Percentiles rank a stretch among this genome's conserved stretches.
Evolutionary conservation across 192 early-diverging fungal genomes (phyloP).

Genomic region (Gaertneriomyces sp.): DNA sequence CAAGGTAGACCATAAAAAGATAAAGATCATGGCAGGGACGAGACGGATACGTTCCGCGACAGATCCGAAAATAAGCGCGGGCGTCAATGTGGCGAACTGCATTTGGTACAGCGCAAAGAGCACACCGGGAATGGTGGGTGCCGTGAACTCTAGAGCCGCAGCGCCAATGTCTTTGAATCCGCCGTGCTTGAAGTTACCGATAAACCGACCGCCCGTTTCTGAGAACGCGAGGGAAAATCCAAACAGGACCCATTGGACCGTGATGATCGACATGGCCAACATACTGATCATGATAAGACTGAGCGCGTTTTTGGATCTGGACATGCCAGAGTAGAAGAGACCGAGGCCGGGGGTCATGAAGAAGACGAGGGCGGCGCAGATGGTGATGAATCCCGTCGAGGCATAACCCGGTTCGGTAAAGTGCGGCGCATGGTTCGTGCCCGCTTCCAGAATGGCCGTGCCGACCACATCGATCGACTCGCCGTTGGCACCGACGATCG

Average conservation of each 20-base stretch:
- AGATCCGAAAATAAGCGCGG: constrained; percentile 85
- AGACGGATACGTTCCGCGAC: constrained; percentile 86
- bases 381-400: constrained; percentile 57
- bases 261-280: constrained; percentile 74
- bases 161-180: constrained; percentile 63
- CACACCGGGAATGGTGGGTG: constrained; percentile 66
- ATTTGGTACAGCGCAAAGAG: constrained; percentile 84
- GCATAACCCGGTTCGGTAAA: constrained; percentile 30
- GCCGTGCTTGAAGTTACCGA: constrained; percentile 77
- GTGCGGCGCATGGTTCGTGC: constrained; percentile 18
- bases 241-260: constrained; percentile 87
- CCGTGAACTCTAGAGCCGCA: constrained; percentile 46
- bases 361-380: constrained; percentile 76
- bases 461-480: constrained; percentile 11
- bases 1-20: constrained; percentile 86
- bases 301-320: constrained; percentile 86
- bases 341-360: constrained; percentile 95
- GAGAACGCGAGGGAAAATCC: constrained; percentile 87
- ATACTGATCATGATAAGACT: constrained; percentile 77
- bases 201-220: constrained; percentile 66
- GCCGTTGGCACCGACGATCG: constrained; percentile 1
- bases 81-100: constrained; percentile 90
- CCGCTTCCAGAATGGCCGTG: constrained; percentile 10
- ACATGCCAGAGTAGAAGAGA: constrained; percentile 94
- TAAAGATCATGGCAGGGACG: constrained; percentile 81